phyloP scores from a whole-genome alignment of 805 yeast genomes.

The Candida parachauliodes region DNA sequence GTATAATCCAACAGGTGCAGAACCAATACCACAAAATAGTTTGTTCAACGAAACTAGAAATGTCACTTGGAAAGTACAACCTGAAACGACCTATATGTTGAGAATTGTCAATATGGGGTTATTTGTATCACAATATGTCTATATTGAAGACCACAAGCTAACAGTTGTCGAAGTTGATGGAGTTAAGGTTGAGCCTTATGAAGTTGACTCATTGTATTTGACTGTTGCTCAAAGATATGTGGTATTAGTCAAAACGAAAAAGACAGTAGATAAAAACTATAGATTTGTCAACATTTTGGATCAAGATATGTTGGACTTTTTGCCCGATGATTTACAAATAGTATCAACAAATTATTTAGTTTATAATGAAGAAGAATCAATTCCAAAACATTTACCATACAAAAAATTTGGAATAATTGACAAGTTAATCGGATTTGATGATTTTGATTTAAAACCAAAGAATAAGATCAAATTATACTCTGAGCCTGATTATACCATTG shows the following conservation, averaged over 20 bases:
- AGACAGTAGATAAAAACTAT: constrained; percentile 52
- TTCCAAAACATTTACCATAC: constrained; percentile 28
- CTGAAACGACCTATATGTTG: constrained; percentile 79
- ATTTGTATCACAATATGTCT: constrained; percentile 84
- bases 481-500: constrained; percentile 66
- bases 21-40: constrained; percentile 85
- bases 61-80: constrained; percentile 73
- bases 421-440: constrained; percentile 47
- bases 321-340: constrained; percentile 61
- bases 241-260: constrained; percentile 71
- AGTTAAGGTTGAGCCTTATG: constrained; percentile 70
- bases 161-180: constrained; percentile 93
- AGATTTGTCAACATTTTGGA: constrained; percentile 84
- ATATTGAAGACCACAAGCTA: constrained; percentile 83
- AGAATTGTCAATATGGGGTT: constrained; percentile 86
- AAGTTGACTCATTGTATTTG: constrained; percentile 68
- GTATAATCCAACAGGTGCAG: constrained; percentile 96
- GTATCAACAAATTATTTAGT: constrained; percentile 75
- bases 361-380: constrained; percentile 44
- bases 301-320: constrained; percentile 72
- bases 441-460: constrained; percentile 31
- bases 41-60: constrained; percentile 80
- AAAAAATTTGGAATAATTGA: constrained; percentile 29
- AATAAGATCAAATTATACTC: constrained; percentile 42
- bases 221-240: constrained; percentile 92